Conservation (phyloP, 2,329 filamentous ascomycete species). For the Pseudogymnoascus sp. region DNA sequence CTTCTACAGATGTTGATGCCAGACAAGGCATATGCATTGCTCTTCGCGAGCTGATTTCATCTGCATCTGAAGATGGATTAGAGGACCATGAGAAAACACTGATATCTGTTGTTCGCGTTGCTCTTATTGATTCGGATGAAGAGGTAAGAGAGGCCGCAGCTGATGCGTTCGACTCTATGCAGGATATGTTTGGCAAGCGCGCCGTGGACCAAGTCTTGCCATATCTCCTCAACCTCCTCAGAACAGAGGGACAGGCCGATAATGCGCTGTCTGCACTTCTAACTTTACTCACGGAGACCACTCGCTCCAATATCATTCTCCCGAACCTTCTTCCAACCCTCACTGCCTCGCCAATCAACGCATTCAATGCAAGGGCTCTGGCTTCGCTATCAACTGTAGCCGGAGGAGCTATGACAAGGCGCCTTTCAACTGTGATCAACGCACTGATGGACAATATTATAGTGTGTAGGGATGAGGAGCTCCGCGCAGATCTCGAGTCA, state of each 20-base stretch:
- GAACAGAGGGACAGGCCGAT: conserved; percentile 77
- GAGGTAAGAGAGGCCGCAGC: conserved; percentile 93
- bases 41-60: conserved; percentile 83
- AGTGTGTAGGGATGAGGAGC: conserved; percentile 56
- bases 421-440: conserved; percentile 83
- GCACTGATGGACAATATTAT: conserved; percentile 91
- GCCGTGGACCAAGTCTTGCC: conserved; percentile 94
- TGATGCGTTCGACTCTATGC: conserved; percentile 91
- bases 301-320: conserved; percentile 89
- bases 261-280: conserved; percentile 88
- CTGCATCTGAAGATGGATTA: conserved; percentile 78
- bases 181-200: conserved; percentile 87
- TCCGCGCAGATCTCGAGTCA: conserved; percentile 64
- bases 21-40: conserved; percentile 98
- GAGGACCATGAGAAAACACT: conserved; percentile 93
- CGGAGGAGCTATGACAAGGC: conserved; percentile 80
- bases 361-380: conserved; percentile 90
- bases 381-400: conserved; percentile 91
- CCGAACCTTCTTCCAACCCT: conserved; percentile 93
- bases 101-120: conserved; percentile 87
- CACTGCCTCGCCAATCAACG: conserved; percentile 79
- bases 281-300: conserved; percentile 87
- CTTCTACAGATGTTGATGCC: conserved; percentile 81
- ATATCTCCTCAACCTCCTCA: conserved; percentile 80
- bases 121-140: conserved; percentile 79